Base-by-base conservation (phyloP, 2,329 filamentous ascomycete species). In the Dactylonectria estremocensis region DNA sequence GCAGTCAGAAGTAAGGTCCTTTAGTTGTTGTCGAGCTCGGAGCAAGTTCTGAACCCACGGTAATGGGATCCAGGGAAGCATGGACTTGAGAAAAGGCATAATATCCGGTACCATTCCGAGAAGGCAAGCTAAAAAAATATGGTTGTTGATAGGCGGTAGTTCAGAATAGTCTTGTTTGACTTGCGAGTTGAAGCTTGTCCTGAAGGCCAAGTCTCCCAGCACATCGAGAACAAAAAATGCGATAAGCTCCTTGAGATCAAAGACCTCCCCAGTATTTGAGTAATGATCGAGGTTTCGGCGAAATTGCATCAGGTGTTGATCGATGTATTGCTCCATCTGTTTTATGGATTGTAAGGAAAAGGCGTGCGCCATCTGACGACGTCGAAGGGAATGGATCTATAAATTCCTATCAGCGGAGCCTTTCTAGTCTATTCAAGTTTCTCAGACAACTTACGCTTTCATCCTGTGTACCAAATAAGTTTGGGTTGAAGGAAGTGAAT, bases 161-260 rank as follows among this genome's bases (percentile, higher is more conserved):
- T 65, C 54, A 1, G 20, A 8, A 3, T 22, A 3, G 13, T 65
- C 55, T 22, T 43, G 56, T 20, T 64, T n/a, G 5, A 53, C 33
- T 18, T 59, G 62, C 1, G 62, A 45, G 14, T 60, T 20, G 40
- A 65, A 65, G 48, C 50, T 60, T 37, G 20, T 37, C 9, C 55
- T 53, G 24, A 65, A 65, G 1, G 62, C 62, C 13, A 65, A 40
- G 6, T 65, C 62, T 16, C 62, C 62, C 14, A 65, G 18, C 1
- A 65, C 55, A 18, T 65, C 55, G 5, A 65, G 48, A 13, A 65
- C 62, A 40, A 33, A 65, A 33, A 65, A 65, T 2, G 62, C 46
- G 28, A 65, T 65, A 1, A 65, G 16, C 16, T 65, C 55, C 49
- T 65, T 65, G n/a, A 65, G 37, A n/a, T 65, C 62, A 37, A 65